Percentiles rank a stretch among this genome's conserved stretches.
These are phyloP conservation scores for Cadophora luteo-olivacea DNA, from an alignment of 2,329 filamentous ascomycete species.

Conservation along the genomic window DNA sequence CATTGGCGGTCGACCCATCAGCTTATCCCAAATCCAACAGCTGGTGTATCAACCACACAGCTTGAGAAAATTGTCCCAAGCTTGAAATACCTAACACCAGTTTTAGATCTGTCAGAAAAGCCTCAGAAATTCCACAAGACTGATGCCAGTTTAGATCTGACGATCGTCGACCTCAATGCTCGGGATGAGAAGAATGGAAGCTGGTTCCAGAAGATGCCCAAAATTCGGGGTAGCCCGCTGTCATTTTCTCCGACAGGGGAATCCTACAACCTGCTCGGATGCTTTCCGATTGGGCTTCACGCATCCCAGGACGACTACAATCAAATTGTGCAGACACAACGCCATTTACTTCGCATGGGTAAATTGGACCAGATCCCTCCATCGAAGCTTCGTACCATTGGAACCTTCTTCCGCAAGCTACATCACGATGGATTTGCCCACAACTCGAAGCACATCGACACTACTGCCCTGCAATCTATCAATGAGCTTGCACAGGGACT, in stretches of 20 bases:
- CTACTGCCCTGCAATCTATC: conserved; percentile 9
- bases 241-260: conserved; percentile 19
- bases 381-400: conserved; percentile 11
- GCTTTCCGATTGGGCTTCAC: conserved; percentile 17
- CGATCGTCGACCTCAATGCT: neutral
- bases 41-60: neutral
- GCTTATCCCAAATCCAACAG: conserved; percentile 3
- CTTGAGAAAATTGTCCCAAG: conserved; percentile 17
- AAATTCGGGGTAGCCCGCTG: conserved; percentile 16
- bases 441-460: conserved; percentile 10
- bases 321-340: conserved; percentile 17
- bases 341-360: conserved; percentile 10
- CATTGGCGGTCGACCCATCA: conserved; percentile 15
- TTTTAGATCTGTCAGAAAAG: conserved; percentile 8
- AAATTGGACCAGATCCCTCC: conserved; percentile 17
- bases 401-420: conserved; percentile 11
- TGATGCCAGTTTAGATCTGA: conserved; percentile 1
- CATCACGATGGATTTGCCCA: conserved; percentile 8
- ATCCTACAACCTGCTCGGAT: conserved; percentile 16
- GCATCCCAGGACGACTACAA: conserved; percentile 13
- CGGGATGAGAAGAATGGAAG: conserved; percentile 6
- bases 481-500: conserved; percentile 14
- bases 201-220: conserved; percentile 19
- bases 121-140: neutral
- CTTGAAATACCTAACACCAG: conserved; percentile 12